Evolutionary conservation across 2,329 filamentous ascomycete genomes (phyloP).

Genomic region (Aureobasidium pullulans): DNA sequence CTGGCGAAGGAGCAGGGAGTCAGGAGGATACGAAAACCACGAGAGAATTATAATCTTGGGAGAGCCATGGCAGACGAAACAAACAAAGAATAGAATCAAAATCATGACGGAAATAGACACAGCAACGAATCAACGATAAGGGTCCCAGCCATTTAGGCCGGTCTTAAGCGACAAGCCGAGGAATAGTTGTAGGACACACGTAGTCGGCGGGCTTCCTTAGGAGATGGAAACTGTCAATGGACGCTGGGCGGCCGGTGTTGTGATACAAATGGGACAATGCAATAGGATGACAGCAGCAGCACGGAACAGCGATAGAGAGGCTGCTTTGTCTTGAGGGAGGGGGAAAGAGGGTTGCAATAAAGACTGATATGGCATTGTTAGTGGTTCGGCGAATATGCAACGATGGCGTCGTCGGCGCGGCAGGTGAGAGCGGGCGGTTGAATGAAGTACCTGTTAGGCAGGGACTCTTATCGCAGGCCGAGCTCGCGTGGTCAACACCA

Average conservation of each 20-base stretch:
- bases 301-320: background rate
- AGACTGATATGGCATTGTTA: slow-evolving; percentile 7
- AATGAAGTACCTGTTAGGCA: slow-evolving; percentile 10
- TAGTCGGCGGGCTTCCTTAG: slow-evolving; percentile 8
- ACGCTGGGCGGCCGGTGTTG: background rate
- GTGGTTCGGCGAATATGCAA: background rate
- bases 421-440: slow-evolving; percentile 9
- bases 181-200: background rate
- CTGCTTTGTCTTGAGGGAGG: background rate
- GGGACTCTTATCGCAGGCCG: slow-evolving; percentile 15
- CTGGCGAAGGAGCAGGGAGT: background rate
- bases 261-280: background rate
- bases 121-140: background rate
- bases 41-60: too few species aligned
- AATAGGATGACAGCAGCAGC: background rate
- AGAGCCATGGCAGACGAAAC: background rate
- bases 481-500: slow-evolving; percentile 12
- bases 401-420: slow-evolving; percentile 7
- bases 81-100: background rate
- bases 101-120: slow-evolving; percentile 8
- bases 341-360: background rate
- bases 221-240: slow-evolving; percentile 5
- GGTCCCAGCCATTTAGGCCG: slow-evolving; percentile 11
- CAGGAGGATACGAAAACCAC: background rate
- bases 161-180: slow-evolving; percentile 13